A percentile compares a stretch with the other conserved stretches of the same genome.
phyloP scores from a whole-genome alignment of 2,329 filamentous ascomycete species.

The Cladorrhinum sp. region DNA sequence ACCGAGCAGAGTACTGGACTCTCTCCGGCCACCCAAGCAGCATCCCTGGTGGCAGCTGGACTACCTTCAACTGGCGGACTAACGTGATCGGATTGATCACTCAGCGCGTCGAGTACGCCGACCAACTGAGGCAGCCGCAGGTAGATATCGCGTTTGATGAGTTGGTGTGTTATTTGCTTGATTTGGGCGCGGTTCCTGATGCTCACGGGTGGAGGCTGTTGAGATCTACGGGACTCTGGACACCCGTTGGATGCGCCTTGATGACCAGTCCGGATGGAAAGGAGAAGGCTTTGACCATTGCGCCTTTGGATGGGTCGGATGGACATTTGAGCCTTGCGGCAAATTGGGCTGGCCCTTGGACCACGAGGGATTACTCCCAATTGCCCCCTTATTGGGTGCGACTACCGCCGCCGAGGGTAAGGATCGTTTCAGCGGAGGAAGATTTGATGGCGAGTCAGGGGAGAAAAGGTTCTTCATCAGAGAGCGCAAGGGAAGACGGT shows the following conservation, averaged over 20 bases:
- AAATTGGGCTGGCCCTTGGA: conserved; percentile 55
- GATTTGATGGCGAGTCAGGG: conserved; percentile 8
- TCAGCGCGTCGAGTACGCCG: conserved; percentile 61
- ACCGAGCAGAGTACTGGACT: conserved; percentile 57
- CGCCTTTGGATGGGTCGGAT: conserved; percentile 57
- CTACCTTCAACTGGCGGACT: conserved; percentile 63
- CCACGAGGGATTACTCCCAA: conserved; percentile 47
- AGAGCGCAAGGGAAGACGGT: neutral
- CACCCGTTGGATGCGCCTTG: conserved; percentile 55
- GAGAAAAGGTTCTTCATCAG: conserved; percentile 1
- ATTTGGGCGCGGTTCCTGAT: conserved; percentile 60
- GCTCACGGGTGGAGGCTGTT: conserved; percentile 56
- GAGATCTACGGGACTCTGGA: conserved; percentile 57
- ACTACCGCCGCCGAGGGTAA: conserved; percentile 36
- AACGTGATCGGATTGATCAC: conserved; percentile 59
- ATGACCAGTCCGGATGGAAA: conserved; percentile 51
- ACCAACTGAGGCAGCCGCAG: conserved; percentile 52
- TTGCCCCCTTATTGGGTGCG: conserved; percentile 60
- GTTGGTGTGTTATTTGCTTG: conserved; percentile 59
- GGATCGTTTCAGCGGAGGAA: neutral
- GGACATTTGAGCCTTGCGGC: conserved; percentile 57
- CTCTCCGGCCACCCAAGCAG: conserved; percentile 48
- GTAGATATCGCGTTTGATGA: conserved; percentile 56
- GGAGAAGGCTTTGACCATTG: conserved; percentile 50
- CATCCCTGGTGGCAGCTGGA: conserved; percentile 62